A percentile compares a stretch with the other conserved stretches of the same genome.
phyloP scores from a whole-genome alignment of 2,329 filamentous ascomycete genomes.

The Neodidymelliopsis sp. region DNA sequence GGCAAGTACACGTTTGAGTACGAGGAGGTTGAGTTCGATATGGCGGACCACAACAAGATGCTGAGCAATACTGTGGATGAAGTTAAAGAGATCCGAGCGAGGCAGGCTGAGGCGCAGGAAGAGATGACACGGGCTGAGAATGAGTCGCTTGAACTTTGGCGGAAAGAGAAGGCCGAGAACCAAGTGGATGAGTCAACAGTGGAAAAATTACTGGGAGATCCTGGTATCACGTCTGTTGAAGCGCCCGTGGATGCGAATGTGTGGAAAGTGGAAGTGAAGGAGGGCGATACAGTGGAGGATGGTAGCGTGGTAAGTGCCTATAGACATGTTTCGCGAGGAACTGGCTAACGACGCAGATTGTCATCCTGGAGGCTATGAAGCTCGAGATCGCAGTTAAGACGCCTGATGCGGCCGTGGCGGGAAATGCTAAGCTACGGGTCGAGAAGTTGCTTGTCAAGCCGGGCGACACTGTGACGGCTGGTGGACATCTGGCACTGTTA shows the following conservation, averaged over 20 bases:
- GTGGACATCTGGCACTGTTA: slow-evolving; percentile 43
- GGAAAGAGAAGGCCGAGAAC: slow-evolving; percentile 53
- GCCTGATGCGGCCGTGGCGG: slow-evolving; percentile 34
- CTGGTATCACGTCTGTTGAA: slow-evolving; percentile 48
- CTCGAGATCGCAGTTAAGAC: slow-evolving; percentile 55
- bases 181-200: slow-evolving; percentile 59
- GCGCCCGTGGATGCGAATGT: slow-evolving; percentile 57
- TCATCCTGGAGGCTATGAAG: slow-evolving; percentile 58
- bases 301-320: slow-evolving; percentile 38
- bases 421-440: slow-evolving; percentile 36
- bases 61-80: slow-evolving; percentile 57
- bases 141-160: slow-evolving; percentile 53
- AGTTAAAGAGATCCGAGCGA: slow-evolving; percentile 54
- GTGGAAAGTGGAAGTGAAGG: slow-evolving; percentile 54
- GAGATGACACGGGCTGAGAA: slow-evolving; percentile 58
- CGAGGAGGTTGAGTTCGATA: slow-evolving; percentile 61
- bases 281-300: slow-evolving; percentile 46
- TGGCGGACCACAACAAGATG: slow-evolving; percentile 62
- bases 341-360: slow-evolving; percentile 34
- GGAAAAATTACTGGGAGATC: slow-evolving; percentile 57
- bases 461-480: slow-evolving; percentile 51
- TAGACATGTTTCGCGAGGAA: not conserved
- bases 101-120: slow-evolving; percentile 58
- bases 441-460: slow-evolving; percentile 54
- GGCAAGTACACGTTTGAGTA: slow-evolving; percentile 62